phyloP scores from a whole-genome alignment of 1,139 yeast genomes.

The Saccharomyces pastorianus region DNA sequence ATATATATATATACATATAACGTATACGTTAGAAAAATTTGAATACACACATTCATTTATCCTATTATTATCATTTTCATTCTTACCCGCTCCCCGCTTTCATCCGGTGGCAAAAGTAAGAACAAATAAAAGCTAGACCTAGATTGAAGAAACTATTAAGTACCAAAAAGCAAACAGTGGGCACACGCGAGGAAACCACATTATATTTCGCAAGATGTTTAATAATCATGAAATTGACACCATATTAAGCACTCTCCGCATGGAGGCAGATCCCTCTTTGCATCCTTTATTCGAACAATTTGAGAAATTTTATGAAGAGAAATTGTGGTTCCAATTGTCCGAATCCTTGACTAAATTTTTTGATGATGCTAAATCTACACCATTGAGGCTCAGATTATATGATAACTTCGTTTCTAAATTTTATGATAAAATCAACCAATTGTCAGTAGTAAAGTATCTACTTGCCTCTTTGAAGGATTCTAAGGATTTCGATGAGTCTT shows the following conservation, averaged over 20 bases:
- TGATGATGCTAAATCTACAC: conserved; percentile 41
- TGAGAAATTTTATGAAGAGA: conserved; percentile 83
- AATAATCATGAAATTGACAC: conserved; percentile 34
- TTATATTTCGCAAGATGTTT: neutral
- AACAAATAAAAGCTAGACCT: neutral
- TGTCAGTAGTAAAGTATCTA: conserved; percentile 70
- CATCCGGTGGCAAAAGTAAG: neutral
- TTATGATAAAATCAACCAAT: conserved; percentile 64
- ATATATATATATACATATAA: neutral
- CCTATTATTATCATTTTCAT: neutral
- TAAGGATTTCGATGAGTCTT: conserved; percentile 42
- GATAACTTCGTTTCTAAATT: conserved; percentile 63
- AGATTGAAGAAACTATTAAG: neutral
- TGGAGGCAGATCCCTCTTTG: conserved; percentile 55
- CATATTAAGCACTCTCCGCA: conserved; percentile 60
- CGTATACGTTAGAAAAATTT: neutral
- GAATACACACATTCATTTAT: neutral
- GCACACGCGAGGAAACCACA: neutral
- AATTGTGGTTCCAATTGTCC: conserved; percentile 75
- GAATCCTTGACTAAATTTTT: conserved; percentile 57
- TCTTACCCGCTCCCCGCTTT: neutral
- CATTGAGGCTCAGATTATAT: conserved; percentile 58
- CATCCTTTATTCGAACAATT: conserved; percentile 62
- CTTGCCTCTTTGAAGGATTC: conserved; percentile 48
- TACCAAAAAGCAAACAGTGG: neutral